A percentile compares a stretch with the other conserved stretches of the same genome.
Conservation (phyloP, 495 filamentous ascomycete genomes). For the Penicillium canescens region DNA sequence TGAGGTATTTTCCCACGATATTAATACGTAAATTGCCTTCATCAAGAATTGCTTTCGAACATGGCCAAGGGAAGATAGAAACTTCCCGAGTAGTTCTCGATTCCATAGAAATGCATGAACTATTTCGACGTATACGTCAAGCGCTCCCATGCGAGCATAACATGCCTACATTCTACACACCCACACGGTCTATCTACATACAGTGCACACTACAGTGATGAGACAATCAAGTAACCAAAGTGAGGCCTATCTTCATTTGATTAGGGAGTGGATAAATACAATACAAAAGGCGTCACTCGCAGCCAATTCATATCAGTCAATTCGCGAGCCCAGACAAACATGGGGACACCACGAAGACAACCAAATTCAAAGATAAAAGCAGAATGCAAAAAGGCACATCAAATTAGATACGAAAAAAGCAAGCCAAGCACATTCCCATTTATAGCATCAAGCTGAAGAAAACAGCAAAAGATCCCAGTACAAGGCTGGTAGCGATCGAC, state of each 20-base stretch:
- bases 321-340: not conserved
- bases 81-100: too few species aligned
- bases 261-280: conserved; percentile 8
- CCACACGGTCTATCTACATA: too few species aligned
- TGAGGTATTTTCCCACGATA: too few species aligned
- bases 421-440: not conserved
- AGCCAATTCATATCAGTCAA: not conserved
- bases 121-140: too few species aligned
- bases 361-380: not conserved
- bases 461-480: conserved; percentile 18
- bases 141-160: too few species aligned
- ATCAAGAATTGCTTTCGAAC: too few species aligned
- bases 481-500: conserved; percentile 16
- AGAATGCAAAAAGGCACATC: not conserved
- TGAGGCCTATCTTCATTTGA: conserved; percentile 5
- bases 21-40: too few species aligned
- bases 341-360: not conserved
- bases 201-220: too few species aligned
- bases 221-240: not conserved
- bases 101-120: too few species aligned
- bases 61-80: too few species aligned
- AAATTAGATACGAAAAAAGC: not conserved
- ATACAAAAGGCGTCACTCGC: conserved; percentile 1
- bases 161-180: too few species aligned
- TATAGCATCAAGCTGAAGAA: conserved; percentile 22